Conservation (phyloP, 75 land plant genomes). For the Azolla pinnata region DNA sequence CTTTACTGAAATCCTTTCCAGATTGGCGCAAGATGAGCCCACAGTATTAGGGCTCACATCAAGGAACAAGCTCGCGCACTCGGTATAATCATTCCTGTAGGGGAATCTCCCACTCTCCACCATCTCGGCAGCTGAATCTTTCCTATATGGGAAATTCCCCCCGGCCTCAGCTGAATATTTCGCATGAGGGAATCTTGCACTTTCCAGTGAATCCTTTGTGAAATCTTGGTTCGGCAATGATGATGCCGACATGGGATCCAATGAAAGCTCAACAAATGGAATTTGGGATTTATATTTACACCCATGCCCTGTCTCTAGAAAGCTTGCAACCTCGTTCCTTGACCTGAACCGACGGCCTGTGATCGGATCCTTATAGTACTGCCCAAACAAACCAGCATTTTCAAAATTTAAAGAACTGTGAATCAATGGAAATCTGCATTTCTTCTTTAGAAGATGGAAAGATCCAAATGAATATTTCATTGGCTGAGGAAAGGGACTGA, state of each 20-base stretch:
- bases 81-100: too few relatives aligned
- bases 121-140: background rate
- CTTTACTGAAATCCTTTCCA: too few relatives aligned
- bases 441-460: too few relatives aligned
- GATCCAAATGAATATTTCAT: too few relatives aligned
- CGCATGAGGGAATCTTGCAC: background rate
- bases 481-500: too few relatives aligned
- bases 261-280: background rate
- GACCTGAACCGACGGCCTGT: constrained; percentile 21
- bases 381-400: constrained; percentile 9
- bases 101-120: too few relatives aligned
- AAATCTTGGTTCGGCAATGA: background rate
- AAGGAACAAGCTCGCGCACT: too few relatives aligned
- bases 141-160: background rate
- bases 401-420: background rate
- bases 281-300: constrained; percentile 1
- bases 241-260: background rate
- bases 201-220: background rate
- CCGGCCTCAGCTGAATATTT: background rate
- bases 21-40: too few relatives aligned
- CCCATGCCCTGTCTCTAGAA: constrained; percentile 10
- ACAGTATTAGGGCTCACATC: too few relatives aligned
- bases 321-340: constrained; percentile 17
- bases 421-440: too few relatives aligned
- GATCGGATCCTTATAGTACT: constrained; percentile 19